A percentile compares a stretch with the other conserved stretches of the same genome.
These are phyloP conservation scores for Coemansia sp. DNA, from an alignment of 192 early-diverging fungal species.

Conservation along the genomic window DNA sequence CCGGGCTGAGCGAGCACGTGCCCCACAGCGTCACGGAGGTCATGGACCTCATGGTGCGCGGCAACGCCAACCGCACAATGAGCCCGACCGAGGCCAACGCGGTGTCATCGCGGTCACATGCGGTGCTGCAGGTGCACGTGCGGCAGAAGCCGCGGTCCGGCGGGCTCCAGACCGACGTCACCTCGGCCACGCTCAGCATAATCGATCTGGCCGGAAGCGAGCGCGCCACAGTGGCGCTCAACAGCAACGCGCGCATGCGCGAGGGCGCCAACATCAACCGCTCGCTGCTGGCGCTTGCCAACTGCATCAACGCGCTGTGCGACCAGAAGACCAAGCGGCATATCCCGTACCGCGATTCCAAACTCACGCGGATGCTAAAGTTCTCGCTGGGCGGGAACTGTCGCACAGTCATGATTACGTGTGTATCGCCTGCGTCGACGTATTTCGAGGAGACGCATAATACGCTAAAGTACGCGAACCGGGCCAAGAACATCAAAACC, in stretches of 20 bases:
- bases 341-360: slow-evolving; percentile 72
- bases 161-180: slow-evolving; percentile 48
- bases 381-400: slow-evolving; percentile 77
- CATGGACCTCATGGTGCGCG: slow-evolving; percentile 52
- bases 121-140: slow-evolving; percentile 67
- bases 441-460: slow-evolving; percentile 75
- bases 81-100: slow-evolving; percentile 73
- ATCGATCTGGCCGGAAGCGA: slow-evolving; percentile 78
- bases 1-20: slow-evolving; percentile 65
- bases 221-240: slow-evolving; percentile 57
- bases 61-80: slow-evolving; percentile 70
- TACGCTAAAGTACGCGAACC: slow-evolving; percentile 72
- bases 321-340: slow-evolving; percentile 55
- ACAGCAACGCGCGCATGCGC: slow-evolving; percentile 61
- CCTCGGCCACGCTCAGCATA: slow-evolving; percentile 59
- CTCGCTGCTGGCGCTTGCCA: slow-evolving; percentile 67
- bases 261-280: slow-evolving; percentile 81
- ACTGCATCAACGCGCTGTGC: slow-evolving; percentile 71
- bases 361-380: slow-evolving; percentile 68
- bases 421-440: slow-evolving; percentile 60
- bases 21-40: slow-evolving; percentile 54
- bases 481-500: slow-evolving; percentile 68
- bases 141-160: slow-evolving; percentile 28
- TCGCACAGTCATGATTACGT: slow-evolving; percentile 76
- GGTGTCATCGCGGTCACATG: slow-evolving; percentile 69